Base-by-base conservation (phyloP, 2,329 filamentous ascomycete genomes). In the Ophioceras dolichostomum region DNA sequence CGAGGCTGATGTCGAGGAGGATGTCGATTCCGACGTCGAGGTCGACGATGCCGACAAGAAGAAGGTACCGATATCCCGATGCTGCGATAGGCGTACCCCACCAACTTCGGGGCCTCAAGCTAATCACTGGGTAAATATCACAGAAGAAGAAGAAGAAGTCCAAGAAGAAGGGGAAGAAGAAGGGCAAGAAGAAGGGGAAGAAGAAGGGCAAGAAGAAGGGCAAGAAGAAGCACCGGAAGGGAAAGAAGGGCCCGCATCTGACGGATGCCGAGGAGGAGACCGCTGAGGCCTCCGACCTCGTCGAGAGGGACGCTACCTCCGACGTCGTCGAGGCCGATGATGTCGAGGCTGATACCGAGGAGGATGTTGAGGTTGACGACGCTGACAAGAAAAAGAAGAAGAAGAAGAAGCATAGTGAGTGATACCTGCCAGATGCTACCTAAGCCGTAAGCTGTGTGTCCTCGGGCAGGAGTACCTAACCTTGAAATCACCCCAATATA, bases 371-470 rank as follows among this genome's bases (percentile, higher is more conserved):
- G 22, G 22, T 26, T 12, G 22, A 26, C 13, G 31, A 33, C 9
- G 31, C 31, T 13, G 31, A 33, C 31, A 33, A 33, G 31, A 33
- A 33, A 18, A 33, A 33, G 31, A 33, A 33, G 31, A 26, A 26
- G 22, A 26, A 26, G 22, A n/a, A n/a, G n/a, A n/a, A n/a, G n/a
- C n/a, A n/a, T n/a, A n/a, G n/a, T n/a, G n/a, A n/a, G n/a, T n/a
- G n/a, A n/a, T n/a, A n/a, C n/a, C n/a, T n/a, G n/a, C n/a, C n/a
- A n/a, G n/a, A n/a, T n/a, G n/a, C n/a, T n/a, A n/a, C n/a, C n/a
- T n/a, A n/a, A n/a, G n/a, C n/a, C n/a, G n/a, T n/a, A n/a, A n/a
- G n/a, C n/a, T n/a, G n/a, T n/a, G n/a, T n/a, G n/a, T n/a, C n/a
- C n/a, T n/a, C n/a, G n/a, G n/a, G n/a, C n/a, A n/a, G n/a, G n/a